Evolutionary conservation across 441 rosid species (phyloP).

Genomic region (Biscutella laevigata): DNA sequence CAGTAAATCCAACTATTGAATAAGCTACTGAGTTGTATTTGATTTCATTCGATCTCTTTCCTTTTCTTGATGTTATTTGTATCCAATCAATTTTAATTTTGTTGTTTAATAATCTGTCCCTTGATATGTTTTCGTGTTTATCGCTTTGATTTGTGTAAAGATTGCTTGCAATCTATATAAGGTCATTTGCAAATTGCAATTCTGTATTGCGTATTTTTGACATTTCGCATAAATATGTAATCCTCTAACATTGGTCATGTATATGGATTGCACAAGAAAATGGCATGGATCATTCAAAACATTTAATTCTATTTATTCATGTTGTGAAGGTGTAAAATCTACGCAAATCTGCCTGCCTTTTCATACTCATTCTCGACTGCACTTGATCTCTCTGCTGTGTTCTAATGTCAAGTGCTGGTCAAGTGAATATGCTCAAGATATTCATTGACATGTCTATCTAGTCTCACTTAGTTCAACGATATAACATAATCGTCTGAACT

Average conservation of each 20-base stretch:
- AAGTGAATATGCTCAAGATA: too few relatives aligned
- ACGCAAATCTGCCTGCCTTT: too few relatives aligned
- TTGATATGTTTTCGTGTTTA: background rate
- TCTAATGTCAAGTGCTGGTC: too few relatives aligned
- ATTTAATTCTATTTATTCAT: background rate
- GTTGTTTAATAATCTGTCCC: background rate
- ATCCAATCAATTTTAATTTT: background rate
- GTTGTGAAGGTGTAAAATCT: too few relatives aligned
- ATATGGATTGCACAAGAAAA: background rate
- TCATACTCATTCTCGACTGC: too few relatives aligned
- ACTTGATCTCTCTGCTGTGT: too few relatives aligned
- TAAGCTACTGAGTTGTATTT: background rate
- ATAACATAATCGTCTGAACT: too few relatives aligned
- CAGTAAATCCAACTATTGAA: background rate
- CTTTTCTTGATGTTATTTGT: background rate
- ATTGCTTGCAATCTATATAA: conserved; percentile 2
- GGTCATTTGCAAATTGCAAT: background rate
- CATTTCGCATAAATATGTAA: background rate
- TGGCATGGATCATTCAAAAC: background rate
- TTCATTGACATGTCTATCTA: too few relatives aligned
- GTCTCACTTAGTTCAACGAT: too few relatives aligned
- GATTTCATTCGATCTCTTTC: background rate
- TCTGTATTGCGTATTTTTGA: background rate
- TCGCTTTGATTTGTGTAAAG: background rate
- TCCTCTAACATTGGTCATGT: background rate